phyloP scores from a whole-genome alignment of 176 grass and related monocot species.

The Musa itinerans region DNA sequence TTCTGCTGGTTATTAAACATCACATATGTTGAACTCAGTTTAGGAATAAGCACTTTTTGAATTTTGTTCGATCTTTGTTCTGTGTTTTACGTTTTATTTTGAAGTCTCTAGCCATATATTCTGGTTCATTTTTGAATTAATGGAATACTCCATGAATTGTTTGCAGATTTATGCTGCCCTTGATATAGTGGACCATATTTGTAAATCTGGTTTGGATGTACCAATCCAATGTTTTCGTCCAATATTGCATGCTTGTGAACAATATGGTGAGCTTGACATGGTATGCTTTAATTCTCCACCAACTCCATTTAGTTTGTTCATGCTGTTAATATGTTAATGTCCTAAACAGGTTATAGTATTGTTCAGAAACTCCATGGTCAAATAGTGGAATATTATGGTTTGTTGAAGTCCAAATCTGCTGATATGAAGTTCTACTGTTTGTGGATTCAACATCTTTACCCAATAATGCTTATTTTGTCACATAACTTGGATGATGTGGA shows the following conservation, averaged over 20 bases:
- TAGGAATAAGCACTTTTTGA: neutral
- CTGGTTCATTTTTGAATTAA: conserved; percentile 8
- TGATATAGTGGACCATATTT: conserved; percentile 58
- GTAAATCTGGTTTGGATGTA: conserved; percentile 47
- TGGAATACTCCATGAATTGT: conserved; percentile 20
- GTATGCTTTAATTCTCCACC: conserved; percentile 32
- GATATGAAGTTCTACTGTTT: no score
- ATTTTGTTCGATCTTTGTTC: neutral
- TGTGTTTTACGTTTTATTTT: neutral
- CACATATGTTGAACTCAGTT: no score
- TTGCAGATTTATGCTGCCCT: conserved; percentile 65
- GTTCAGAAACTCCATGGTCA: no score
- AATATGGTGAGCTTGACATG: conserved; percentile 64
- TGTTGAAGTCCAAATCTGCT: no score
- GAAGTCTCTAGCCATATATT: neutral
- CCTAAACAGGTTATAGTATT: no score
- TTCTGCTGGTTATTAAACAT: no score
- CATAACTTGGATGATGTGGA: no score
- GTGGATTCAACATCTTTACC: no score
- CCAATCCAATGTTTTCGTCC: conserved; percentile 56
- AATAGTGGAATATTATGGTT: no score
- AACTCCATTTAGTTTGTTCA: neutral
- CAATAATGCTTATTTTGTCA: no score
- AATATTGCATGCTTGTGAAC: conserved; percentile 74
- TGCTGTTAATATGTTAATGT: neutral